Evolutionary conservation across 306 rosid species (phyloP).

Genomic region (Mimosa pudica): DNA sequence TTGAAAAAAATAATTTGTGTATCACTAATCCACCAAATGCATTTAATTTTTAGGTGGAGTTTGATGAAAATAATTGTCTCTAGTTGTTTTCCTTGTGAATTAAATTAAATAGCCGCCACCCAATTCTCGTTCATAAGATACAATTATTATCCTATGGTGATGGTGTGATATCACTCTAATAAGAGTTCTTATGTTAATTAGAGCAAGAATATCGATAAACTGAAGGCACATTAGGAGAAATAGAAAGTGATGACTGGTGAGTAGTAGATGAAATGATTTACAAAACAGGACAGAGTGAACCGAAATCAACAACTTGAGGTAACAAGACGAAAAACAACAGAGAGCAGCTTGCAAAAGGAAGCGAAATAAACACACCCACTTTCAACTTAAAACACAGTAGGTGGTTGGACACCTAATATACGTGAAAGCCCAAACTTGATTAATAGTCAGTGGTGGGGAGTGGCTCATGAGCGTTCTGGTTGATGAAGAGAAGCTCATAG

Average conservation of each 20-base stretch:
- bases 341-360: constrained; percentile 1
- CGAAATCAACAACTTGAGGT: constrained; percentile 36
- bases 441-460: constrained; percentile 57
- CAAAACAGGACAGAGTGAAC: constrained; percentile 18
- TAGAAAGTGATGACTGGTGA: not conserved
- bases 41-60: too few species aligned
- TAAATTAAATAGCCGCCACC: too few species aligned
- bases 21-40: too few species aligned
- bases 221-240: not conserved
- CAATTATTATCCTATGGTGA: too few species aligned
- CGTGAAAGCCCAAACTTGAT: not conserved
- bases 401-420: not conserved
- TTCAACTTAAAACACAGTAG: constrained; percentile 8
- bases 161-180: not conserved
- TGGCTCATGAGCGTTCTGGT: constrained; percentile 52
- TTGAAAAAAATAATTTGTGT: too few species aligned
- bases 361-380: constrained; percentile 19
- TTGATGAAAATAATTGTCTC: too few species aligned
- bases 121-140: too few species aligned
- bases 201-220: not conserved
- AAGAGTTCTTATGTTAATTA: not conserved
- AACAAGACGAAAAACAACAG: constrained; percentile 36
- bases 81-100: too few species aligned
- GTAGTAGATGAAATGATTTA: not conserved
- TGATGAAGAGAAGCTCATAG: constrained; percentile 56